Conservation (phyloP, 2,329 filamentous ascomycete genomes). For the Botryotinia globosa region DNA sequence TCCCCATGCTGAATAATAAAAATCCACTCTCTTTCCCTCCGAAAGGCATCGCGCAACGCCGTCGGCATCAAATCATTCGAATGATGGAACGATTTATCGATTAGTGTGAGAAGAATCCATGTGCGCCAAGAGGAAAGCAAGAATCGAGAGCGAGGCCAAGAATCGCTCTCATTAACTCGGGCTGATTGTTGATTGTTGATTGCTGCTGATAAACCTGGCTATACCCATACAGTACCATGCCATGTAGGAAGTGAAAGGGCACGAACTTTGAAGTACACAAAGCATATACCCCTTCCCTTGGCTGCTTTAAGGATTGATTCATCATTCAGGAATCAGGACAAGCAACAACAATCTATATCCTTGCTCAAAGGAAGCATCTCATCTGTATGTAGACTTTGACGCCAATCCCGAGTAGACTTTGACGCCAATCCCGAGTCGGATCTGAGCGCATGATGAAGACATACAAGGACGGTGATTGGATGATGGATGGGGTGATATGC, state of each 20-base stretch:
- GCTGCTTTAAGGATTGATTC: constrained; percentile 3
- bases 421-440: neutral
- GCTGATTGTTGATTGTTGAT: too few species aligned
- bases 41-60: neutral
- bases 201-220: neutral
- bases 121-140: neutral
- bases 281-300: too few species aligned
- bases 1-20: neutral
- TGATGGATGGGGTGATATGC: neutral
- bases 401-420: neutral
- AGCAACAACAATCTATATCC: neutral
- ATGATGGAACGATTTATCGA: neutral
- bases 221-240: too few species aligned
- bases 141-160: neutral
- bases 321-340: too few species aligned
- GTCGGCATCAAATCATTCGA: neutral
- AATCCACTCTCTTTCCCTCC: neutral
- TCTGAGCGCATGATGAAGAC: neutral
- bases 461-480: neutral
- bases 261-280: too few species aligned
- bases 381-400: neutral
- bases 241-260: neutral
- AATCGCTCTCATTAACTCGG: neutral
- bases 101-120: neutral
- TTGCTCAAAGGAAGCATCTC: neutral